These are phyloP conservation scores for Leishmania lainsoni DNA, from an alignment of 208 protist genomes.

Conservation along the genomic window DNA sequence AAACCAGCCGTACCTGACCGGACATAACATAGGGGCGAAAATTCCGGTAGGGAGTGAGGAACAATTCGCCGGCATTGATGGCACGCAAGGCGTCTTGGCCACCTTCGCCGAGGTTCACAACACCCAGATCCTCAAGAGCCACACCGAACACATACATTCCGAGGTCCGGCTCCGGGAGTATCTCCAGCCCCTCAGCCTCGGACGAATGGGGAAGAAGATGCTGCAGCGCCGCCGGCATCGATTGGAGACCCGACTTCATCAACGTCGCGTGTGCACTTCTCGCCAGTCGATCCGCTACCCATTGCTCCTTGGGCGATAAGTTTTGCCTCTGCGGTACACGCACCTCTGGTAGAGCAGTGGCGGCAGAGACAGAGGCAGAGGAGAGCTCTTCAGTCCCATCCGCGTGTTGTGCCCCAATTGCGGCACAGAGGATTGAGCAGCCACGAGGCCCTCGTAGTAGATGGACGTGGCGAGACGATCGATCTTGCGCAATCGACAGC, in stretches of 20 bases:
- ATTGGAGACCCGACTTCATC: slow-evolving; percentile 61
- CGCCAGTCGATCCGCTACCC: slow-evolving; percentile 81
- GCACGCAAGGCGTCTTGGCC: slow-evolving; percentile 68
- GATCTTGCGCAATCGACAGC: slow-evolving; percentile 84
- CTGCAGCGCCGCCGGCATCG: slow-evolving; percentile 59
- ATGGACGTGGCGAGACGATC: slow-evolving; percentile 65
- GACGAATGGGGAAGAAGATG: slow-evolving; percentile 62
- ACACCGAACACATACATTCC: slow-evolving; percentile 82
- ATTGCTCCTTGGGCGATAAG: slow-evolving; percentile 63
- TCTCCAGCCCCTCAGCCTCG: slow-evolving; percentile 74
- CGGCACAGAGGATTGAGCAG: slow-evolving; percentile 24
- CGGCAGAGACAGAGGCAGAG: not conserved
- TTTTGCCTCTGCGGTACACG: slow-evolving; percentile 48
- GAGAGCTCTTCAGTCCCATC: not conserved
- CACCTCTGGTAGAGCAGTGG: slow-evolving; percentile 33
- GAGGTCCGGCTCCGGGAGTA: slow-evolving; percentile 75
- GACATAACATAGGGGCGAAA: slow-evolving; percentile 74
- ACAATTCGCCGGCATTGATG: slow-evolving; percentile 78
- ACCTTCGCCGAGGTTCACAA: slow-evolving; percentile 73
- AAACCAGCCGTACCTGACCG: slow-evolving; percentile 75
- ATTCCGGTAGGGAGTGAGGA: slow-evolving; percentile 78
- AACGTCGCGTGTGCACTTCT: slow-evolving; percentile 36
- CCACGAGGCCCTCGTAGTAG: slow-evolving; percentile 61
- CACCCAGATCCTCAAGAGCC: slow-evolving; percentile 76
- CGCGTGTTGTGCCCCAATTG: not conserved